Percentiles rank a stretch among this genome's conserved stretches.
phyloP scores from a whole-genome alignment of 1,139 yeast genomes.

The Suhomyces panamericanus region DNA sequence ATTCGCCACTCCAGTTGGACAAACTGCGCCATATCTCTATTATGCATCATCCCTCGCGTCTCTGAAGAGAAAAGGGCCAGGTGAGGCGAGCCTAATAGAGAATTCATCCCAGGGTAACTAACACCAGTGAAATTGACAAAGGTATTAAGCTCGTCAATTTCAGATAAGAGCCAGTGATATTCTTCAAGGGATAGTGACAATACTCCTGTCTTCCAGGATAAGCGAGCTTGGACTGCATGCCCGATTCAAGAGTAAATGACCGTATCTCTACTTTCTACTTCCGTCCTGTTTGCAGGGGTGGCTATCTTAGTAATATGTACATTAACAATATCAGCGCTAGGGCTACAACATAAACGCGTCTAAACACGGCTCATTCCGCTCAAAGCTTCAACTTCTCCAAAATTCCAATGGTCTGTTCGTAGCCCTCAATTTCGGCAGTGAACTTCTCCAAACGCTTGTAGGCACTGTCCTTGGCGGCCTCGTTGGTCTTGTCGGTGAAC shows the following conservation, averaged over 20 bases:
- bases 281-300: not conserved
- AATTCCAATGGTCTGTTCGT: constrained; percentile 72
- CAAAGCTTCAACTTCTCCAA: constrained; percentile 72
- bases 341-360: no score
- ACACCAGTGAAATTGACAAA: not conserved
- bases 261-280: no score
- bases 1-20: no score
- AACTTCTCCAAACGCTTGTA: constrained; percentile 65
- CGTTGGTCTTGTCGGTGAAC: constrained; percentile 82
- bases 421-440: constrained; percentile 84
- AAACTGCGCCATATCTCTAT: no score
- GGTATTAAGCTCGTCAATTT: not conserved
- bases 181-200: no score
- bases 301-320: not conserved
- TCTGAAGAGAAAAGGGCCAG: no score
- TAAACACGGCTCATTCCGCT: not conserved
- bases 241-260: no score
- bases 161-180: not conserved
- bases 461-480: constrained; percentile 78
- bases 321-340: not conserved
- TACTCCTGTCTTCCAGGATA: no score
- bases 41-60: no score
- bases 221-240: no score
- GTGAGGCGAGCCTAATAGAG: no score
- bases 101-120: not conserved